A percentile compares a stretch with the other conserved stretches of the same genome.
These are phyloP conservation scores for Kentomonas sorsogonicus DNA, from an alignment of 208 protist genomes.

Conservation along the genomic window DNA sequence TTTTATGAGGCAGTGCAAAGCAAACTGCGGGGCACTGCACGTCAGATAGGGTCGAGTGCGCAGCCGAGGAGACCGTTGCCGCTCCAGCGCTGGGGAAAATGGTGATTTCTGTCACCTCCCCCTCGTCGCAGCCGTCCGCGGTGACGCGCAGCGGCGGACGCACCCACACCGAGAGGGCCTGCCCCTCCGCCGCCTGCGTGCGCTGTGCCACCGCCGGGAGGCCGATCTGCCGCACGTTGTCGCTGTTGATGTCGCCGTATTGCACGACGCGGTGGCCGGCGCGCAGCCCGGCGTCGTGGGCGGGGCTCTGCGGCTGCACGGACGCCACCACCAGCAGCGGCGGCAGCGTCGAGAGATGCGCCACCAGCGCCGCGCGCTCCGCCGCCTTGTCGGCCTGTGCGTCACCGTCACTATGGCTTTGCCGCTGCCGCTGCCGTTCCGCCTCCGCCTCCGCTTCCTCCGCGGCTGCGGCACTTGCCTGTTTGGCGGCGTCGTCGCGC, in stretches of 20 bases:
- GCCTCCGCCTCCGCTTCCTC: conserved; percentile 8
- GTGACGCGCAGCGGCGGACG: conserved; percentile 17
- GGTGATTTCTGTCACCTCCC: conserved; percentile 33
- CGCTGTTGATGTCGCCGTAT: conserved; percentile 49
- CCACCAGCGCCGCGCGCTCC: neutral
- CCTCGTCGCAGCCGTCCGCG: conserved; percentile 6
- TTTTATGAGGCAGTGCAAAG: too few species aligned
- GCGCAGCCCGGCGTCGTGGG: conserved; percentile 43
- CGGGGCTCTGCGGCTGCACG: conserved; percentile 46
- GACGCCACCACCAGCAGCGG: conserved; percentile 43
- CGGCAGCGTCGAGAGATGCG: conserved; percentile 13
- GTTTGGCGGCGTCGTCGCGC: conserved; percentile 14
- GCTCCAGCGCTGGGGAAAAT: conserved; percentile 62
- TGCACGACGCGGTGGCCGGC: conserved; percentile 45
- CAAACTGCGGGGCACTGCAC: too few species aligned
- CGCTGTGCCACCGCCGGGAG: conserved; percentile 30
- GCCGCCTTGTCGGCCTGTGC: too few species aligned
- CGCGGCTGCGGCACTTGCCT: too few species aligned
- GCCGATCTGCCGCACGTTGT: conserved; percentile 20
- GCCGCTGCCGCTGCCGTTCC: conserved; percentile 19
- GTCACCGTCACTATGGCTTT: too few species aligned
- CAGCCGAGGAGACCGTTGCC: conserved; percentile 76
- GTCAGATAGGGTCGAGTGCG: conserved; percentile 41
- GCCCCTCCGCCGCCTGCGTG: conserved; percentile 34
- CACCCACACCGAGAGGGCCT: conserved; percentile 62